Evolutionary conservation across 2,329 filamentous ascomycete genomes (phyloP).

Genomic region (Ascocoryne sarcoides): DNA sequence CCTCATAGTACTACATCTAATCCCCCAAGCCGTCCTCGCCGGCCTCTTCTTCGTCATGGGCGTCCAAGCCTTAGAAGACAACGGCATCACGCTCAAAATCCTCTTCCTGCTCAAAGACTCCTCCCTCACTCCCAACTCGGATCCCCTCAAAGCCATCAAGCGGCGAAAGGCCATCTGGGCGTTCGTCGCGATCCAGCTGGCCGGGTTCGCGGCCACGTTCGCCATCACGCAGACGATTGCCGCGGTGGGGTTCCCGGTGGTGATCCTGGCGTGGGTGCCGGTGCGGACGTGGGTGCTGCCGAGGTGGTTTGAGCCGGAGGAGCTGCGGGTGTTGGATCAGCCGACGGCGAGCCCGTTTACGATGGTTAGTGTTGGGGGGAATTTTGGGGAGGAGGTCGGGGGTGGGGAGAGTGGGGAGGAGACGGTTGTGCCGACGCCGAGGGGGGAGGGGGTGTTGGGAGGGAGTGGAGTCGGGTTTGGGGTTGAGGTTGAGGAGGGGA

Average conservation of each 20-base stretch:
- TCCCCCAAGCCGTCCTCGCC: constrained; percentile 71
- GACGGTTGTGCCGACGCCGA: constrained; percentile 12
- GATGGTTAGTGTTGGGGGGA: constrained; percentile 27
- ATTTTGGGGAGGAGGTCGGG: constrained; percentile 29
- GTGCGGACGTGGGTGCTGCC: constrained; percentile 32
- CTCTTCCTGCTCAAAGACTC: constrained; percentile 60
- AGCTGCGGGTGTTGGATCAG: constrained; percentile 40
- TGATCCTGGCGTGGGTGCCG: constrained; percentile 23
- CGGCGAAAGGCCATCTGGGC: constrained; percentile 59
- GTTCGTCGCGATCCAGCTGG: constrained; percentile 60
- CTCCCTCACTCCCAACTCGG: constrained; percentile 47
- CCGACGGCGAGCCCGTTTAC: constrained; percentile 51
- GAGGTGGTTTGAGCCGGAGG: constrained; percentile 22
- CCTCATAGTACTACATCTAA: constrained; percentile 64
- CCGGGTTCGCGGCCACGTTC: constrained; percentile 69
- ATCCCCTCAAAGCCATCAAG: constrained; percentile 53
- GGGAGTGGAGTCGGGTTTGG: constrained; percentile 7
- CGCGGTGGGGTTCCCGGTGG: constrained; percentile 64
- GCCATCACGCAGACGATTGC: constrained; percentile 78
- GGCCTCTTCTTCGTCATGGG: constrained; percentile 84
- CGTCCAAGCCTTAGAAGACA: constrained; percentile 64
- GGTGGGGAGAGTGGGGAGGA: constrained; percentile 4
- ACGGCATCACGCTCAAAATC: constrained; percentile 69
- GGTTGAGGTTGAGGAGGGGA: constrained; percentile 19
- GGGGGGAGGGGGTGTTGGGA: constrained; percentile 10